Evolutionary conservation across 768 basidiomycete species (phyloP), one percentile per base, ranked within the genome.

Genomic region (Mycena vulgaris): DNA sequence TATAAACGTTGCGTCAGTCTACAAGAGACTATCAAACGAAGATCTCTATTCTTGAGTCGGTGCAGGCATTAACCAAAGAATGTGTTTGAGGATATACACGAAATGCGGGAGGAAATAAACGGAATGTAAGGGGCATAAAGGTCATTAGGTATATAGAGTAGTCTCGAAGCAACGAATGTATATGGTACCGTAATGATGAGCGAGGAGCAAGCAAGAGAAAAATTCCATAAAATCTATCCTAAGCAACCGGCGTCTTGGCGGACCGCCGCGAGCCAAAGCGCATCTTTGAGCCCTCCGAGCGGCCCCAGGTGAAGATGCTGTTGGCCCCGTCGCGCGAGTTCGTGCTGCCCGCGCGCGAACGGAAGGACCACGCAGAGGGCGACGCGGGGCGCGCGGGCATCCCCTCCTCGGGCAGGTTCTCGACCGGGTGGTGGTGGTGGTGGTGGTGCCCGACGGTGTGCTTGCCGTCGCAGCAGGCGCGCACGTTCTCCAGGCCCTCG

Each of bases 401-500:
- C 25, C 71, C 71, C 31, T 83, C 78, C 21, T 89, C 89, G 70
- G 83, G 68, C 42, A 81, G 73, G 28, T 84, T 85, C 40, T 74
- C 72, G 31, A 76, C 74, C 37, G 74, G 75, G 53, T 66, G 69
- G 72, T 70, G 65, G 72, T 70, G 65, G 72, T 80, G 72, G 27
- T 81, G 80, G 63, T 85, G 81, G 62, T 88, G 88, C 0, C 94
- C 94, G 21, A 96, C 94, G 1, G 94, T 95, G 80, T 96, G 95
- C 59, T 89, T 86, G 23, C 94, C 95, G 78, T 95, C 94, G 75
- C 94, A 96, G 78, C 95, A 96, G 1, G 93, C 96, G 27, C 97
- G 89, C 25, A 98, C 96, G 75, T 99, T 98, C 83, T 98, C 97
- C 63, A 99, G 80, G 0, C 96, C 96, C 76, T 98, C 97, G 78